These are phyloP conservation scores for Meyerozyma carpophila DNA, from an alignment of 1,139 yeast species.

Conservation along the genomic window DNA sequence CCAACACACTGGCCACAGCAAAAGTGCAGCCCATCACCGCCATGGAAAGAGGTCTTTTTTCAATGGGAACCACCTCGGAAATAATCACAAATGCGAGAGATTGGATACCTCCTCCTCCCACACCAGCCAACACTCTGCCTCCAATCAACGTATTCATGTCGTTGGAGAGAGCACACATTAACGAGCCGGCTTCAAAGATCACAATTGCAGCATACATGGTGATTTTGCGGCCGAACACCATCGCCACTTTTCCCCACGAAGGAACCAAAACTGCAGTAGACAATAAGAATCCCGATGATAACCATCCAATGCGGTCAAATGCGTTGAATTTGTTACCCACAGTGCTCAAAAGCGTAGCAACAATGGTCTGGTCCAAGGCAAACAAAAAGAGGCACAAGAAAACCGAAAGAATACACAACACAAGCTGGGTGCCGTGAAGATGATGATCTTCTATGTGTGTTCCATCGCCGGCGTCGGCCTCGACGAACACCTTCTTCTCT, in stretches of 20 bases:
- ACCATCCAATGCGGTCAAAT: constrained; percentile 23
- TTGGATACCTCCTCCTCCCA: constrained; percentile 31
- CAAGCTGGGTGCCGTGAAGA: constrained; percentile 24
- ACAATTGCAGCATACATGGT: constrained; percentile 16
- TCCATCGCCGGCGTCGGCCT: constrained; percentile 41
- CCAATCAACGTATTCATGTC: constrained; percentile 33
- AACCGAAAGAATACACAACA: constrained; percentile 21
- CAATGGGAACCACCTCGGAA: constrained; percentile 25
- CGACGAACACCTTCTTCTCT: constrained; percentile 14
- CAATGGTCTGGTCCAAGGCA: constrained; percentile 39
- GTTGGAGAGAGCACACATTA: constrained; percentile 32
- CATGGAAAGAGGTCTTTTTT: constrained; percentile 20
- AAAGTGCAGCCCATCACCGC: constrained; percentile 16
- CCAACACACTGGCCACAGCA: constrained; percentile 20
- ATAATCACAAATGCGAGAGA: constrained; percentile 21
- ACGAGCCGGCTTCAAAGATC: constrained; percentile 24
- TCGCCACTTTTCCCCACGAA: constrained; percentile 29
- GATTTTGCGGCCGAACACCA: constrained; percentile 18
- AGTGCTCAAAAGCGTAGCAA: constrained; percentile 29
- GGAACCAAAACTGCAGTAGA: constrained; percentile 31
- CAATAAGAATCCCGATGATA: constrained; percentile 22
- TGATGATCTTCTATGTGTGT: constrained; percentile 35
- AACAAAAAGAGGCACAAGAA: constrained; percentile 30
- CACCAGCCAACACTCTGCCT: constrained; percentile 32
- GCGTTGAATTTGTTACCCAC: constrained; percentile 34